Percentiles rank a stretch among this genome's conserved stretches.
These are phyloP conservation scores for Metschnikowia rubicola DNA, from an alignment of 805 yeast genomes.

Conservation along the genomic window DNA sequence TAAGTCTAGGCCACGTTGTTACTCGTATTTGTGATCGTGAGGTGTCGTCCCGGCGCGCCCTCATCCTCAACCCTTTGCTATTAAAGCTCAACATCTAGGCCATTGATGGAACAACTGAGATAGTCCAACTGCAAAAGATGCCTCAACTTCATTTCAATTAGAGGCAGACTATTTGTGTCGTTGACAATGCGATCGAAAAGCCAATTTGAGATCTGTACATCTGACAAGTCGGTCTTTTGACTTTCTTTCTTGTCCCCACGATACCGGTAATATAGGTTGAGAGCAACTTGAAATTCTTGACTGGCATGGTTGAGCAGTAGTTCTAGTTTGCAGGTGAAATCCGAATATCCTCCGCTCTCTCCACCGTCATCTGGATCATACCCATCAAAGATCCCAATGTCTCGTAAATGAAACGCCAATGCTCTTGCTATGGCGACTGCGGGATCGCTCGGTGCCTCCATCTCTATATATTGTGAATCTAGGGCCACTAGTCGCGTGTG, in stretches of 20 bases:
- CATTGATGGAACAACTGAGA: constrained; percentile 11
- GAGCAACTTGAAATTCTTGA: constrained; percentile 4
- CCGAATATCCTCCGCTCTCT: constrained; percentile 5
- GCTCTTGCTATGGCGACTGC: constrained; percentile 15
- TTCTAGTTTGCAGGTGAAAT: constrained; percentile 11
- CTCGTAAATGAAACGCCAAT: constrained; percentile 11
- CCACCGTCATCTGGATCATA: constrained; percentile 11
- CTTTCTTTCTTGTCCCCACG: constrained; percentile 4
- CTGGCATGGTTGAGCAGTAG: constrained; percentile 6
- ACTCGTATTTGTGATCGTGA: not conserved
- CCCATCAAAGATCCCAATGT: constrained; percentile 16
- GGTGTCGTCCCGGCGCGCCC: constrained; percentile 7
- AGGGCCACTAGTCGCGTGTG: constrained; percentile 9
- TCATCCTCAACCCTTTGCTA: not conserved
- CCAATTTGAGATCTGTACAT: constrained; percentile 11
- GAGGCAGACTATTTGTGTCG: constrained; percentile 7
- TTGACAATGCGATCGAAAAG: constrained; percentile 13
- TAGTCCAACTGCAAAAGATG: constrained; percentile 10
- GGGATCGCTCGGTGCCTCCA: constrained; percentile 14
- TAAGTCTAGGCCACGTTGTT: not conserved
- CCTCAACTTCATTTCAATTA: constrained; percentile 14
- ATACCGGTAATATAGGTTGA: constrained; percentile 9
- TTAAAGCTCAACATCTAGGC: constrained; percentile 13
- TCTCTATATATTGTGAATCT: constrained; percentile 8
- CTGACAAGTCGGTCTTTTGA: constrained; percentile 7